Evolutionary conservation across 768 basidiomycete genomes (phyloP).

Genomic region (Amanita pseudoporphyria): DNA sequence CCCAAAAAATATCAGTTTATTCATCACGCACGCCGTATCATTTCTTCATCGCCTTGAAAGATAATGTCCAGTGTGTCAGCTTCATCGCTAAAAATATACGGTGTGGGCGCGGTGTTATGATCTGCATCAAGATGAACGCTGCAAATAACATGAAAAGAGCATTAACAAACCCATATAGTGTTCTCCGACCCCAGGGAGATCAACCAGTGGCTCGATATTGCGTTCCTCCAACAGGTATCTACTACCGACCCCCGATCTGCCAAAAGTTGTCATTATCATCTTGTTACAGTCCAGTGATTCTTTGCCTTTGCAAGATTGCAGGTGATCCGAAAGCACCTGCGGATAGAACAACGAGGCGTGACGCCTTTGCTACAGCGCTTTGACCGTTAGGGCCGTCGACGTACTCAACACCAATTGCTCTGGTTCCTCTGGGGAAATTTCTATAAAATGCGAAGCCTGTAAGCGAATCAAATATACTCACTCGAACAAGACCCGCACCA

Average conservation of each 20-base stretch:
- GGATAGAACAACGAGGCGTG: slow-evolving; percentile 38
- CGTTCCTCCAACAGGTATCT: slow-evolving; percentile 33
- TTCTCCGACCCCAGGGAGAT: slow-evolving; percentile 72
- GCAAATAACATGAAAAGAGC: neutral
- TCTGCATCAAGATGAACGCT: slow-evolving; percentile 19
- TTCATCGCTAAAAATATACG: slow-evolving; percentile 34
- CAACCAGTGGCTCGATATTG: slow-evolving; percentile 40
- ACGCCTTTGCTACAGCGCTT: slow-evolving; percentile 24
- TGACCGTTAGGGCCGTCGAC: slow-evolving; percentile 23
- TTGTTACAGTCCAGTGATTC: neutral
- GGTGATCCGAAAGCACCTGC: slow-evolving; percentile 49
- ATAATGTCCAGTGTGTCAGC: slow-evolving; percentile 41
- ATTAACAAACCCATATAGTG: slow-evolving; percentile 41
- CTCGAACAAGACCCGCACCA: slow-evolving; percentile 42
- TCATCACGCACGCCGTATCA: slow-evolving; percentile 27
- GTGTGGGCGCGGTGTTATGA: slow-evolving; percentile 27
- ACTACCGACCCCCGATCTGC: slow-evolving; percentile 58
- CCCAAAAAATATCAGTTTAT: neutral
- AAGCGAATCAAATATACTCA: no score
- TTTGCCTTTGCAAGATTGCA: slow-evolving; percentile 39
- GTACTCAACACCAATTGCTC: slow-evolving; percentile 46
- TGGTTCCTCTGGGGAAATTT: slow-evolving; percentile 20
- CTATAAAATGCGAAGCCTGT: no score
- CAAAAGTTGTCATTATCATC: neutral
- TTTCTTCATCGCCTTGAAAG: slow-evolving; percentile 28